These are phyloP conservation scores for Globisporangium solare DNA, from an alignment of 352 stramenopile genomes.

Conservation along the genomic window DNA sequence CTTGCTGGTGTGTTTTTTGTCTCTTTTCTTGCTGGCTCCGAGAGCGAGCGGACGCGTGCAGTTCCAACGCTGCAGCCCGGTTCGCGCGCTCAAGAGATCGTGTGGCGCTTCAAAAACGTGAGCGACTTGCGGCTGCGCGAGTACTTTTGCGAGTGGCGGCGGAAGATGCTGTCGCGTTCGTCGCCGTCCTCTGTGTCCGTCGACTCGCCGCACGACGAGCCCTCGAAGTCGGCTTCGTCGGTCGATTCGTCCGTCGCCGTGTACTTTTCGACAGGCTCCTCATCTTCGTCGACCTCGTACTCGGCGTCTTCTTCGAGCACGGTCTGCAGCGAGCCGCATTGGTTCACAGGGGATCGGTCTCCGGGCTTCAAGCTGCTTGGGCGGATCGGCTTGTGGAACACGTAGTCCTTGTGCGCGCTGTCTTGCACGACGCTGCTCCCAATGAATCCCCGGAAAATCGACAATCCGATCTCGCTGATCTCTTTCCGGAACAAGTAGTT, in stretches of 20 bases:
- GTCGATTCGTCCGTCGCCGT: constrained; percentile 22
- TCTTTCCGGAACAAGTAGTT: constrained; percentile 50
- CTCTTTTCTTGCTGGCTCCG: too few relatives aligned
- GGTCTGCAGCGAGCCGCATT: constrained; percentile 55
- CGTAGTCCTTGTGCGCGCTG: constrained; percentile 49
- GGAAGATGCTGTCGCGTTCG: constrained; percentile 42
- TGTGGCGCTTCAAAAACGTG: constrained; percentile 41
- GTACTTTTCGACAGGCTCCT: constrained; percentile 9
- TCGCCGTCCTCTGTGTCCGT: constrained; percentile 33
- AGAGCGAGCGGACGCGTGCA: background rate
- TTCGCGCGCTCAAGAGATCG: constrained; percentile 18
- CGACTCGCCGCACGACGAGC: constrained; percentile 26
- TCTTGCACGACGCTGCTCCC: constrained; percentile 55
- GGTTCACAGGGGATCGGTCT: constrained; percentile 48
- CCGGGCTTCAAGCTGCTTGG: constrained; percentile 35
- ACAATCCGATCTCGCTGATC: constrained; percentile 54
- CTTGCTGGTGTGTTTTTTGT: too few relatives aligned
- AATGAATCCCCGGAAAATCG: constrained; percentile 64
- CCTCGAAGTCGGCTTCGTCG: constrained; percentile 26
- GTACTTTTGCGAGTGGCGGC: constrained; percentile 53
- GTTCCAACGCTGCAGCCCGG: constrained; percentile 6
- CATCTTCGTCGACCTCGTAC: constrained; percentile 21
- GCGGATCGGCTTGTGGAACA: constrained; percentile 45
- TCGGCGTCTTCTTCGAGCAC: constrained; percentile 57
- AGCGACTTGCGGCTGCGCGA: constrained; percentile 47